Base-by-base conservation (phyloP, 352 stramenopile species). In the Globisporangium heterothallicum region DNA sequence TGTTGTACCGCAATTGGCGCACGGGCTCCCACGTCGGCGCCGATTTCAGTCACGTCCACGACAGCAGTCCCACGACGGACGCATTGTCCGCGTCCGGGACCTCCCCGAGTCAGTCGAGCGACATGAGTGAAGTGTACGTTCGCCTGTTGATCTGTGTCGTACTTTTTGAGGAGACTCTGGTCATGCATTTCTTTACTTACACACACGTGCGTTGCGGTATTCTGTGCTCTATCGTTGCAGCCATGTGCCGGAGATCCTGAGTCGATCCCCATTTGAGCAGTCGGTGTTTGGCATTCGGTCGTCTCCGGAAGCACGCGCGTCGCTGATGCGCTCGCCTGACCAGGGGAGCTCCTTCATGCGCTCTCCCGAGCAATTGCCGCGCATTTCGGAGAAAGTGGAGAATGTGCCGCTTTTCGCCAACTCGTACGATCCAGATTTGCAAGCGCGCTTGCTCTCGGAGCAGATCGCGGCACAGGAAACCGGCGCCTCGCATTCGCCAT, bases 1-100 rank as follows among this genome's bases (percentile, higher is more conserved):
- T 92, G 40, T 64, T 87, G 47, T 92, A 92, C 45, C 74, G 82
- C 46, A 70, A 90, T 69, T 90, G 82, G 82, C 78, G 82, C 54
- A 88, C 78, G 18, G 64, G 72, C 38, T 74, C 77, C 25, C 66
- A 78, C 56, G 56, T 74, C 4, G 72, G 69, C 21, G 69, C 58
- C 1, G 68, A 76, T 41, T 48, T 75, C 3, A 36, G 47, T 32
- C 43, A 49, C 41, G 34, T 58, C 21, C 19, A 44, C 47, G 30
- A 36, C 30, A 36, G 3, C 34, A 53, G 30, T 18, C 14, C n/a
- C 45, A 52, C 29, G 46, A 45, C 22, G 24, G 22, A n/a, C 13
- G 36, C 21, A 9, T 49, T 27, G 44, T 13, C 26, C 29, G 7
- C 45, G 21, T 5, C 22, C 16, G 21, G 21, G 7, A 14, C 41